A percentile compares a stretch with the other conserved stretches of the same genome.
Evolutionary conservation across 441 rosid species (phyloP).

Genomic region (Mallotus japonicus): DNA sequence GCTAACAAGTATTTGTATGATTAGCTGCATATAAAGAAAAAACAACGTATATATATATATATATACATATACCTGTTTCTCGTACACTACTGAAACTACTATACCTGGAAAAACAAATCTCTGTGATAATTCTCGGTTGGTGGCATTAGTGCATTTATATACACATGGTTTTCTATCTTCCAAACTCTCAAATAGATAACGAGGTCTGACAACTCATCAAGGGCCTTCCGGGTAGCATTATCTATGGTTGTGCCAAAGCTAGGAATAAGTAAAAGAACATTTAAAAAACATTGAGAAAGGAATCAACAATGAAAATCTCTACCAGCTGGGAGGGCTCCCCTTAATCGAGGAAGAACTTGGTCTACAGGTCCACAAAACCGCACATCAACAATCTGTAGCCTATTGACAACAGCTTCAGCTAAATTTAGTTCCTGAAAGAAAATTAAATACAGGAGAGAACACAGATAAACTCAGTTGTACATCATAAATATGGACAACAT

Average conservation of each 20-base stretch:
- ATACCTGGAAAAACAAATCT: slow-evolving; percentile 86
- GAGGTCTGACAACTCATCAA: slow-evolving; percentile 81
- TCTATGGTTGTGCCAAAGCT: slow-evolving; percentile 46
- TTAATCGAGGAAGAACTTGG: slow-evolving; percentile 88
- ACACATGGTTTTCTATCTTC: slow-evolving; percentile 73
- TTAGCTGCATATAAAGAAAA: background rate
- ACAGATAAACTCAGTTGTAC: slow-evolving; percentile 20
- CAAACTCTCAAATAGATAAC: slow-evolving; percentile 77
- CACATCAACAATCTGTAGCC: slow-evolving; percentile 86
- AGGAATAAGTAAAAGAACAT: slow-evolving; percentile 16
- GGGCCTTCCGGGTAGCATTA: slow-evolving; percentile 69
- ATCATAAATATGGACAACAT: background rate
- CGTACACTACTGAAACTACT: background rate
- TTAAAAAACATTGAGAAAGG: background rate
- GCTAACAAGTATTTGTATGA: background rate
- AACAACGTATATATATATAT: background rate
- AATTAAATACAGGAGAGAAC: slow-evolving; percentile 21
- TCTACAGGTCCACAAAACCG: slow-evolving; percentile 94
- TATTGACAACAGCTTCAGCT: slow-evolving; percentile 87
- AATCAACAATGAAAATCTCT: slow-evolving; percentile 23
- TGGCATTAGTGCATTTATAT: slow-evolving; percentile 84
- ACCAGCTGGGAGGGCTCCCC: slow-evolving; percentile 95
- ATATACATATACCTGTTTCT: background rate
- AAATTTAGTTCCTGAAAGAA: slow-evolving; percentile 79
- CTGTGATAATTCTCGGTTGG: slow-evolving; percentile 84